Base-by-base conservation (phyloP, 2,329 filamentous ascomycete genomes). In the Gremmenia infestans region DNA sequence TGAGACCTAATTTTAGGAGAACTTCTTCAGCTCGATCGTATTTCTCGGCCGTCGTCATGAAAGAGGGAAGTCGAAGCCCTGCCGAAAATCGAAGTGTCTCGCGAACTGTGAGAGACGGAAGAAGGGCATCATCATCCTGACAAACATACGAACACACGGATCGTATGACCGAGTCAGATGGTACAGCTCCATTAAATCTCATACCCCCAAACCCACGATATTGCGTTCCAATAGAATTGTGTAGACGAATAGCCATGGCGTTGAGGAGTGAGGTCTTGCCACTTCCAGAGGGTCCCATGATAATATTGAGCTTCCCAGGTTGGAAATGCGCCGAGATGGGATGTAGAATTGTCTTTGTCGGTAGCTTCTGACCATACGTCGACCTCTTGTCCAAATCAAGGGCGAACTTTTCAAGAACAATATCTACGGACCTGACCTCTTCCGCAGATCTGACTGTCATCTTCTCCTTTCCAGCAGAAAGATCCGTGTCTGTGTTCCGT, bases 211-310 rank as follows among this genome's bases (percentile, higher is more conserved):
- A 76, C 2, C 81, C 74, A 4, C 73, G 75, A 64, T 91, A 91
- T 54, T 77, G 78, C 0, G 84, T 89, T 2, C 78, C 76, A 2
- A 83, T 62, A 1, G 81, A 83, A 55, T 82, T 82, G 25, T 82
- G 81, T 4, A 91, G 72, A 15, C 88, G 77, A 3, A 83, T 73
- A 1, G 88, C 86, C 80, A 92, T 87, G 1, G 85, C 79, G 65
- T 89, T 91, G 11, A 91, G 75, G 0, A 91, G 74, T 0, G 86
- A 88, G 0, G 87, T 91, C 69, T 92, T 92, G 1, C 88, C 88
- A 47, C 83, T 87, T 0, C 88, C 88, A 0, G 87, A 90, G 0
- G 88, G 88, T 0, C 88, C 88, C 87, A 91, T 91, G 60, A 92
- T 88, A 23, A 91, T 79, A 60, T 91, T 91, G 14, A 92, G 68